Evolutionary conservation across 2,329 filamentous ascomycete species (phyloP).

Genomic region (Erysiphe pulchra): DNA sequence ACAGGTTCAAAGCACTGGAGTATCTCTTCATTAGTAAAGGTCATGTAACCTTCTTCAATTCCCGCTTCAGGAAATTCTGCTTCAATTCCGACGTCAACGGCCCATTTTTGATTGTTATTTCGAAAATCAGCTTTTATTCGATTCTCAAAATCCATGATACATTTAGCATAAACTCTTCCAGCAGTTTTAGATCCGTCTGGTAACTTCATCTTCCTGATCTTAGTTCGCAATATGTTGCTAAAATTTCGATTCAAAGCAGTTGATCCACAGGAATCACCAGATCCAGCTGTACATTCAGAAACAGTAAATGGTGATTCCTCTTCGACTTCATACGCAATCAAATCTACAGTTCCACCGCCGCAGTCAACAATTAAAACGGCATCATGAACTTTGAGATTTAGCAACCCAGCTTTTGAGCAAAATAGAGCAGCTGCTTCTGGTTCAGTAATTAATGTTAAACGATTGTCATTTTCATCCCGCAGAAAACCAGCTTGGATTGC

Average conservation of each 20-base stretch:
- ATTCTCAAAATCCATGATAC: conserved; percentile 99
- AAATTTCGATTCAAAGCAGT: conserved; percentile 95
- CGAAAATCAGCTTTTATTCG: conserved; percentile 98
- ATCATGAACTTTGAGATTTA: conserved; percentile 95
- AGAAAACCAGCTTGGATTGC: conserved; percentile 94
- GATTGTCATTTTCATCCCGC: conserved; percentile 91
- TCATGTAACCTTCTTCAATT: conserved; percentile 99
- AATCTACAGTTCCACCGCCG: conserved; percentile 91
- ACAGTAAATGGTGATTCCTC: conserved; percentile 95
- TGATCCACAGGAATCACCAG: conserved; percentile 93
- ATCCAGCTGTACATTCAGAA: conserved; percentile 88
- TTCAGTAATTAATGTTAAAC: conserved; percentile 81
- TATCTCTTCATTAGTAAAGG: conserved; percentile 97
- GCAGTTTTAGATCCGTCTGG: conserved; percentile 91
- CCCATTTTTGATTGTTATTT: conserved; percentile 98
- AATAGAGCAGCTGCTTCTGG: conserved; percentile 94
- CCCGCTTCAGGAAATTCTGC: conserved; percentile 92
- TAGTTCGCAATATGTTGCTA: conserved; percentile 88
- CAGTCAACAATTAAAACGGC: conserved; percentile 97
- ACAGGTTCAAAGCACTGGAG: conserved; percentile 97
- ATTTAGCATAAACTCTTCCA: conserved; percentile 96
- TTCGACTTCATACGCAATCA: conserved; percentile 97
- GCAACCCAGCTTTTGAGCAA: conserved; percentile 84
- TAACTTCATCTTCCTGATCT: conserved; percentile 98
- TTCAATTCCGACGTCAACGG: conserved; percentile 94